Conservation (phyloP, 371 early-diverging fungal species). For the Blakeslea trispora region DNA sequence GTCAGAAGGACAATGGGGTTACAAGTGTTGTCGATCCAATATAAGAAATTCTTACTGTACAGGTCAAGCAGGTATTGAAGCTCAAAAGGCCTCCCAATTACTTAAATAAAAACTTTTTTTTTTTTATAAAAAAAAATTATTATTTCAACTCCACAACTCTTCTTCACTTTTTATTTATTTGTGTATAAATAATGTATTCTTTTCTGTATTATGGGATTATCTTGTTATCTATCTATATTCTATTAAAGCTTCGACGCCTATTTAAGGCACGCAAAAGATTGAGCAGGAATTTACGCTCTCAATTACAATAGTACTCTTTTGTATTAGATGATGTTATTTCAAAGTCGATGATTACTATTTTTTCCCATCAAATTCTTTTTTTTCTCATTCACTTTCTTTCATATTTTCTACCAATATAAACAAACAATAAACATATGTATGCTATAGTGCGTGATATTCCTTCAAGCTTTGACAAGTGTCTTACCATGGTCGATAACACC, state of each 20-base stretch:
- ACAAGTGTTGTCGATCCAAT: constrained; percentile 87
- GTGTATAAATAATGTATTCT: neutral
- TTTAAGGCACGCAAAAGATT: constrained; percentile 19
- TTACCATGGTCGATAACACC: constrained; percentile 26
- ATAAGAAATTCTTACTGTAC: constrained; percentile 81
- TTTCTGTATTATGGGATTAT: constrained; percentile 14
- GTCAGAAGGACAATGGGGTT: constrained; percentile 96
- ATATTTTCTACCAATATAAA: neutral
- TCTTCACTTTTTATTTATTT: neutral
- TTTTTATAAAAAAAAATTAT: neutral
- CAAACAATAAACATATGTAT: constrained; percentile 11
- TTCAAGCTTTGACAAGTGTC: constrained; percentile 22
- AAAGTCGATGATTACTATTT: too few relatives aligned
- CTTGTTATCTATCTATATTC: constrained; percentile 12
- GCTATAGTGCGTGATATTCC: constrained; percentile 31
- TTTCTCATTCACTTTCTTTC: too few relatives aligned
- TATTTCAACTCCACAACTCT: neutral
- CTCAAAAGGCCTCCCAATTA: constrained; percentile 47
- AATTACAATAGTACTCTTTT: constrained; percentile 6
- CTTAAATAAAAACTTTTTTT: constrained; percentile 13
- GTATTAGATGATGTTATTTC: neutral
- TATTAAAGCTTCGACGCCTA: constrained; percentile 11
- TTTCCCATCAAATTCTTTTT: constrained; percentile 1
- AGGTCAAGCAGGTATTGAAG: constrained; percentile 78
- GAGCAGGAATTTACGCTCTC: constrained; percentile 17